Evolutionary conservation across 768 basidiomycete genomes (phyloP), one percentile per base, ranked within the genome.

Genomic region (Mycena chlorophos): DNA sequence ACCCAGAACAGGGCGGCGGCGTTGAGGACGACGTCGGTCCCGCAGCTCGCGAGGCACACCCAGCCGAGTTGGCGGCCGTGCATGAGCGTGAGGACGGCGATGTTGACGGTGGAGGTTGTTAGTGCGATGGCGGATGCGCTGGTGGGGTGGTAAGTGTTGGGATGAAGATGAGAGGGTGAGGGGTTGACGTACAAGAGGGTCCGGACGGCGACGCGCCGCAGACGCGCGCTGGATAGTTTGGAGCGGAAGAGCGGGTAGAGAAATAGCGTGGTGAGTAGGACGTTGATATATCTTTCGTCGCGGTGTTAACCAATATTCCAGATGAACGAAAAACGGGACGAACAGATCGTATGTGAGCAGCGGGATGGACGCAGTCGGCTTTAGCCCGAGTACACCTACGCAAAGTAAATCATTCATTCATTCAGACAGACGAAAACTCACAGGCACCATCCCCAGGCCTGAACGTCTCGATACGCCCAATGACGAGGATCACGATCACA

Each of bases 281-380:
- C 34, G 54, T 70, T 76, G 57, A 77, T 65, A 55, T 59, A 64
- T 10, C 69, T 72, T 3, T 27, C 16, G 22, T 13, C 50, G 16
- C n/a, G 19, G 14, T 29, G 26, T 53, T 23, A 52, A 49, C 28
- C 16, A 22, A 5, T 8, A 27, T n/a, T 42, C 16, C 23, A 28
- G 25, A 20, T 29, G 43, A 55, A 19, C 45, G 47, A 42, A 12
- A 31, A 53, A 39, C 52, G 19, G 25, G 4, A 71, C 77, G 57
- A 57, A 80, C 73, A 81, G 62, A 55, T 83, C 81, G 63, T 78
- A 82, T 2, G 68, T 64, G 22, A 82, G 64, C 2, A 83, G 66
- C 8, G 77, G 68, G 25, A 81, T 71, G 1, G 78, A 79, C 0
- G 76, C 76, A 5, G 71, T 65, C 1, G 66, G 66, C 52, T 75